Base-by-base conservation (phyloP, 208 protist species). In the Acanthamoeba lenticulata region DNA sequence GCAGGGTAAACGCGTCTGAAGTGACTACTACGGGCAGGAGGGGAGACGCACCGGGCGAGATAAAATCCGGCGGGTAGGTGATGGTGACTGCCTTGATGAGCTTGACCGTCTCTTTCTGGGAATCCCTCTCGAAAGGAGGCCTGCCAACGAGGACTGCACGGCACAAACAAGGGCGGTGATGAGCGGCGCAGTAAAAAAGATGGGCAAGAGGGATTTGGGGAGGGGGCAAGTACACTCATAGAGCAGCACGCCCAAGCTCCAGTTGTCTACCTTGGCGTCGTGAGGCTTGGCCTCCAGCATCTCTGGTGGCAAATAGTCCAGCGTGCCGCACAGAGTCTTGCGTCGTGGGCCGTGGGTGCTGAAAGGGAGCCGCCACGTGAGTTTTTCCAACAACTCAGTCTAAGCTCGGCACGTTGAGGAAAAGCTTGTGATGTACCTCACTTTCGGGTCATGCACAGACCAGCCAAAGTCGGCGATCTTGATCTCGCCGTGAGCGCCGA, bases 391-490 rank as follows among this genome's bases (percentile, higher is more conserved):
- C 49, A 24, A 2, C 49, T 9, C 55, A 62, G 24, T 29, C 21
- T 7, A 15, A 9, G 40, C 67, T 42, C n/a, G 67, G 27, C 67
- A 44, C 19, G 29, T 69, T 29, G 60, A 36, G 36, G 27, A 24
- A 5, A 19, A 32, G 67, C 27, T 15, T 7, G 38, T 11, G 17
- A 29, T 24, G 62, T 49, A 86, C 77, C 77, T 86, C 44, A 86
- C 77, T 86, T 98, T 97, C 21, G 99, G 98, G 77, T 99, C 98
- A 95, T 99, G 99, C 55, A 99, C 99, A 9, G 98, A 99, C 99
- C 99, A 99, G 29, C 99, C 99, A 98, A 99, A 99, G 96, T 99
- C 99, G 9, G 99, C 99, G 27, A 99, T 98, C 95, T 99, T 99
- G 69, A 99, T 97, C 94, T 99, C 98, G 62, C 98, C 95, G 88